A percentile compares a stretch with the other conserved stretches of the same genome.
phyloP scores from a whole-genome alignment of 176 grass and related monocot species.

The Pontederia crassipes region DNA sequence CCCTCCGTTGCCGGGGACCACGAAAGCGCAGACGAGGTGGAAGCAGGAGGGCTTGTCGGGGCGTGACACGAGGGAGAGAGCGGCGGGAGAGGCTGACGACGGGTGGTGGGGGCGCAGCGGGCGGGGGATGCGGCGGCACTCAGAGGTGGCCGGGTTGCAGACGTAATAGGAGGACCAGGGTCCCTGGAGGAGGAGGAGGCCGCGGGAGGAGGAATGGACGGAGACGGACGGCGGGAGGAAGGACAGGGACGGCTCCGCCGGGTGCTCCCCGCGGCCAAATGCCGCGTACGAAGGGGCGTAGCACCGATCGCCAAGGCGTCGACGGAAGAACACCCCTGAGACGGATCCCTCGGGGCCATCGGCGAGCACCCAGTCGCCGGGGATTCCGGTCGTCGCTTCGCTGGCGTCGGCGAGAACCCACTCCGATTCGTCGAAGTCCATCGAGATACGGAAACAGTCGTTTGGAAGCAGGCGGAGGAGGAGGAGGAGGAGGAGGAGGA shows the following conservation, averaged over 20 bases:
- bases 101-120: constrained; percentile 6
- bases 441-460: not conserved
- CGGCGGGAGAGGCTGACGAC: not conserved
- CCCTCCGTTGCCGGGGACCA: not conserved
- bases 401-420: constrained; percentile 16
- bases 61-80: constrained; percentile 12
- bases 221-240: constrained; percentile 21
- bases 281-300: constrained; percentile 6
- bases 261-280: constrained; percentile 3
- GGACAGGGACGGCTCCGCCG: constrained; percentile 19
- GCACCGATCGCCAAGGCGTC: not conserved
- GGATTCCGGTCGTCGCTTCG: not conserved
- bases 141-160: constrained; percentile 22
- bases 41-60: not conserved
- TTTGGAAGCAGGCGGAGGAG: not conserved
- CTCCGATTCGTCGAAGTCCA: constrained; percentile 20
- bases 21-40: constrained; percentile 17
- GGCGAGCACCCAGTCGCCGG: constrained; percentile 15
- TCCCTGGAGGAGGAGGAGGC: constrained; percentile 20
- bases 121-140: constrained; percentile 9
- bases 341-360: constrained; percentile 17
- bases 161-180: constrained; percentile 26
- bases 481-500: not conserved
- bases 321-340: constrained; percentile 18
- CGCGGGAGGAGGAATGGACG: constrained; percentile 20